These are phyloP conservation scores for Aspergillus bertholletiae DNA, from an alignment of 495 filamentous ascomycete genomes.

Conservation along the genomic window DNA sequence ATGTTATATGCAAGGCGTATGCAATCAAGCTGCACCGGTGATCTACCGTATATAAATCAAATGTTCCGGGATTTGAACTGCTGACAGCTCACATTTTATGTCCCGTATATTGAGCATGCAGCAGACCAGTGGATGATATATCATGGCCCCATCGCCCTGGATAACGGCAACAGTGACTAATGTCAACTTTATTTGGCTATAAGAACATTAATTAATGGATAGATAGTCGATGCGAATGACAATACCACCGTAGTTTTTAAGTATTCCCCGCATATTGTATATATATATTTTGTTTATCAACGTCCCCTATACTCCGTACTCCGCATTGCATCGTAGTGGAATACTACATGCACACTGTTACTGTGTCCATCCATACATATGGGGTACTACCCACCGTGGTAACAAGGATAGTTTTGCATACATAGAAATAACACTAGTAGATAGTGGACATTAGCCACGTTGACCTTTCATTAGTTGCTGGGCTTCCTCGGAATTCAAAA, in stretches of 20 bases:
- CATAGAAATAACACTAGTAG: too few relatives aligned
- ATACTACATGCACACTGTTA: not conserved
- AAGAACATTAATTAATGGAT: not conserved
- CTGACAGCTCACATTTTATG: not conserved
- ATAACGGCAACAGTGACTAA: not conserved
- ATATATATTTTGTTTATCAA: not conserved
- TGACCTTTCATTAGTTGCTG: not conserved
- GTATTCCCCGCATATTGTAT: too few relatives aligned
- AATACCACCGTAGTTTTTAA: too few relatives aligned
- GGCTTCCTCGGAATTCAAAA: not conserved
- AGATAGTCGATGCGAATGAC: too few relatives aligned
- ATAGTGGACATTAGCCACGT: not conserved
- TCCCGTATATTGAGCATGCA: not conserved
- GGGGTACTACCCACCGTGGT: too few relatives aligned
- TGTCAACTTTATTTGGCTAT: not conserved
- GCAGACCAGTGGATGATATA: not conserved
- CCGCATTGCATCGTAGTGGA: not conserved
- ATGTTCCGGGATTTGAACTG: slow-evolving; percentile 2
- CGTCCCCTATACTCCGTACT: not conserved
- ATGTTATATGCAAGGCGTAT: slow-evolving; percentile 3
- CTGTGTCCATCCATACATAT: too few relatives aligned
- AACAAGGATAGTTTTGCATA: too few relatives aligned
- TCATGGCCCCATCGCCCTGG: not conserved
- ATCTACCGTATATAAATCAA: slow-evolving; percentile 10
- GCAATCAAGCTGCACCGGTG: not conserved